These are phyloP conservation scores for Dalbergia cultrata DNA, from an alignment of 306 rosid genomes.

Conservation along the genomic window DNA sequence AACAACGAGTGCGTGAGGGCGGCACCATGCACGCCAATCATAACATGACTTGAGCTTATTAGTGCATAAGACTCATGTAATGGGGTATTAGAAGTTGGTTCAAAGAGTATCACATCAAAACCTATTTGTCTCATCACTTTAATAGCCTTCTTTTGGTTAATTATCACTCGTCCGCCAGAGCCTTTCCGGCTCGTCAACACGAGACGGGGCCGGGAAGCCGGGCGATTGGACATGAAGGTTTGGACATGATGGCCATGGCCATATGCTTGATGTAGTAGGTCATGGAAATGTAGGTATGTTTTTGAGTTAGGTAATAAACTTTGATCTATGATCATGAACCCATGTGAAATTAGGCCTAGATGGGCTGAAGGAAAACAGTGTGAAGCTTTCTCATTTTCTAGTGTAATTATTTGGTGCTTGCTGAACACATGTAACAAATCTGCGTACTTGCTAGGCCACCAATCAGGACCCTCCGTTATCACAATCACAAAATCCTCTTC, in stretches of 20 bases:
- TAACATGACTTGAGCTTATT: constrained; percentile 56
- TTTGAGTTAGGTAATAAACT: constrained; percentile 33
- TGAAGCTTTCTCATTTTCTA: constrained; percentile 54
- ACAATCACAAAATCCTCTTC: constrained; percentile 45
- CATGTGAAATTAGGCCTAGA: constrained; percentile 53
- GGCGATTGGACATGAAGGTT: not conserved
- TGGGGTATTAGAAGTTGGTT: constrained; percentile 38
- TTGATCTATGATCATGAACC: not conserved
- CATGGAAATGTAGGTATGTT: constrained; percentile 45
- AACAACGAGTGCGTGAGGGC: constrained; percentile 57
- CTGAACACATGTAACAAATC: constrained; percentile 38
- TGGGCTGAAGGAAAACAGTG: constrained; percentile 60
- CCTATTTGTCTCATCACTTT: constrained; percentile 42
- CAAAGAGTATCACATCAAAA: constrained; percentile 51
- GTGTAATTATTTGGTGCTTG: constrained; percentile 52
- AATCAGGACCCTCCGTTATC: constrained; percentile 53
- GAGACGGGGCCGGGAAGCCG: constrained; percentile 11
- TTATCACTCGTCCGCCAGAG: not conserved
- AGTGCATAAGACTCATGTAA: constrained; percentile 42
- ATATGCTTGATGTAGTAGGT: not conserved
- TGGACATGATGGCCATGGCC: not conserved
- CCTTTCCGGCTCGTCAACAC: constrained; percentile 12
- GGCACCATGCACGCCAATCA: constrained; percentile 61
- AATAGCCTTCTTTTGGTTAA: constrained; percentile 42
- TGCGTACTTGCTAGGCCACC: constrained; percentile 59